A percentile compares a stretch with the other conserved stretches of the same genome.
These are phyloP conservation scores for Leptomonas pyrrhocoris DNA, from an alignment of 208 protist genomes.

Conservation along the genomic window DNA sequence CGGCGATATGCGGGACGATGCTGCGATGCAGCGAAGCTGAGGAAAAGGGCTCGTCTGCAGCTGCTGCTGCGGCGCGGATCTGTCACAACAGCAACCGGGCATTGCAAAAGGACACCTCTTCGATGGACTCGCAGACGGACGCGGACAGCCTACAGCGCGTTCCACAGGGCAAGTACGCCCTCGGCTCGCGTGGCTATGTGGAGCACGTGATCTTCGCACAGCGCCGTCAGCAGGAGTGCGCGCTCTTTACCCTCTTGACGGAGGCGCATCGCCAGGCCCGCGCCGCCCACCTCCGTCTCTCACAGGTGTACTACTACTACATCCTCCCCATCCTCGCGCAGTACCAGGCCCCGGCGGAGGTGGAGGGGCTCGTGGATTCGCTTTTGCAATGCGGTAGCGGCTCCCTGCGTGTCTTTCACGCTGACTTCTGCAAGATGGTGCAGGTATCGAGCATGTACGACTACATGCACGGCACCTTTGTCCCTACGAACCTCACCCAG, in stretches of 20 bases:
- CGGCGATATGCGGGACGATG: slow-evolving; percentile 4
- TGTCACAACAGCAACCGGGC: background rate
- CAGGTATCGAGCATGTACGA: background rate
- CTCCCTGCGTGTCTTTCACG: slow-evolving; percentile 25
- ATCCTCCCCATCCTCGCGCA: slow-evolving; percentile 41
- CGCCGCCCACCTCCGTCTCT: slow-evolving; percentile 36
- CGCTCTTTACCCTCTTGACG: slow-evolving; percentile 53
- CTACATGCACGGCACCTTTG: background rate
- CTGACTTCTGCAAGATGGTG: slow-evolving; percentile 22
- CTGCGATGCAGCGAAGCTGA: background rate
- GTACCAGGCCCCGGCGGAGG: slow-evolving; percentile 4
- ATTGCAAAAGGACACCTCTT: background rate
- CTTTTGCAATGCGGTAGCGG: slow-evolving; percentile 31
- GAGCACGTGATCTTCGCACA: slow-evolving; percentile 53
- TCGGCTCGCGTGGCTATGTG: slow-evolving; percentile 52
- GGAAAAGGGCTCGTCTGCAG: background rate
- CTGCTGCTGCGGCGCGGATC: background rate
- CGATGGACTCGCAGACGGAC: background rate
- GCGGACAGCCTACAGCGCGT: slow-evolving; percentile 9
- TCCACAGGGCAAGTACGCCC: slow-evolving; percentile 20
- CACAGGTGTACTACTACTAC: slow-evolving; percentile 63
- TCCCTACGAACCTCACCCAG: slow-evolving; percentile 6
- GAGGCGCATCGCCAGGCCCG: slow-evolving; percentile 50
- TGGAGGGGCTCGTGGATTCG: slow-evolving; percentile 15
- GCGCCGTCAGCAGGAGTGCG: slow-evolving; percentile 55